Percentiles rank a stretch among this genome's conserved stretches.
phyloP scores from a whole-genome alignment of 2,329 filamentous ascomycete species.

The Xylariales sp. region DNA sequence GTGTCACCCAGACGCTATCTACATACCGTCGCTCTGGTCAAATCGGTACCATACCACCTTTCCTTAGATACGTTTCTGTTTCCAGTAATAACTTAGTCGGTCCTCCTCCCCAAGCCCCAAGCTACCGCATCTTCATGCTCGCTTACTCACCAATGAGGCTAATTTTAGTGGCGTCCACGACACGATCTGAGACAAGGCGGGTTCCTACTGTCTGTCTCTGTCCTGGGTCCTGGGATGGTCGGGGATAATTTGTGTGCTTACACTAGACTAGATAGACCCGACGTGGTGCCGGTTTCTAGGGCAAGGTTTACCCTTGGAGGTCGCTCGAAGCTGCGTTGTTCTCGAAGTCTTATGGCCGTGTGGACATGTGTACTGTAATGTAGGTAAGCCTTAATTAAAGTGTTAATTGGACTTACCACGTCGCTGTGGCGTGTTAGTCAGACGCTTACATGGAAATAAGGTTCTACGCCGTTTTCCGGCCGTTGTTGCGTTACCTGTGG shows the following conservation, averaged over 20 bases:
- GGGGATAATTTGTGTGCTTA: not conserved
- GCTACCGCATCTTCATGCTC: not conserved
- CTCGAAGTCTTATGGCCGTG: not conserved
- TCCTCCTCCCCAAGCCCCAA: no score
- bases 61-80: not conserved
- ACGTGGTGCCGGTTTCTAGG: not conserved
- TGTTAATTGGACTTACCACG: constrained; percentile 3
- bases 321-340: not conserved
- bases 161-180: constrained; percentile 23
- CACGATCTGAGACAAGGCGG: not conserved
- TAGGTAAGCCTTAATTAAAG: constrained; percentile 14
- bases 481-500: constrained; percentile 8
- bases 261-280: not conserved
- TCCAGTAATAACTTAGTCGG: constrained; percentile 1
- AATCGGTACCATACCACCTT: not conserved
- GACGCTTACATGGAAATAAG: constrained; percentile 15
- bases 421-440: constrained; percentile 17
- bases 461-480: not conserved
- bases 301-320: not conserved
- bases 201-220: no score
- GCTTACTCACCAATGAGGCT: constrained; percentile 30
- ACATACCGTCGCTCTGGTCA: not conserved
- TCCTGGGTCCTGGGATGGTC: not conserved
- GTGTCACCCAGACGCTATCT: not conserved
- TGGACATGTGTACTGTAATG: no score